These are phyloP conservation scores for Fomitopsis schrenkii DNA, from an alignment of 1,284 basidiomycete species.

Conservation along the genomic window DNA sequence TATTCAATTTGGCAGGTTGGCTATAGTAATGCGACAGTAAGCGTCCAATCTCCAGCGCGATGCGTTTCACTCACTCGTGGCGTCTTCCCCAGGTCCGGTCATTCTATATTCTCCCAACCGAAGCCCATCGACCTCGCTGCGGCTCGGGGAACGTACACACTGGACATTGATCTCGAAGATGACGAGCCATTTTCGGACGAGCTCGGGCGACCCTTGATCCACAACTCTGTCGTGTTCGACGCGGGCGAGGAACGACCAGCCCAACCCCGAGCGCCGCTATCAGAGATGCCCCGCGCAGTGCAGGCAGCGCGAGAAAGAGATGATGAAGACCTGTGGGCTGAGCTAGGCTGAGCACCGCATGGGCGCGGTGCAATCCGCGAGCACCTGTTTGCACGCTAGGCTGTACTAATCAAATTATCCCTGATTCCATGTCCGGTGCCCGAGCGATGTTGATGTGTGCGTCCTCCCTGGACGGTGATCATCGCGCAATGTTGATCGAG, in stretches of 20 bases:
- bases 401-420: background rate
- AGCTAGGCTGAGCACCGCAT: constrained; percentile 42
- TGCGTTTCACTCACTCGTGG: background rate
- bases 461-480: background rate
- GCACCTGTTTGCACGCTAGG: background rate
- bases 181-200: constrained; percentile 52
- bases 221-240: constrained; percentile 49
- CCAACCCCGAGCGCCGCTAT: constrained; percentile 30
- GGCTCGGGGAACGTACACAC: constrained; percentile 62
- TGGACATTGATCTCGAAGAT: constrained; percentile 73
- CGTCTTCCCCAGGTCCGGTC: constrained; percentile 69
- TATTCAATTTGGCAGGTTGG: constrained; percentile 86
- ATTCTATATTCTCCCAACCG: constrained; percentile 89
- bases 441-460: background rate
- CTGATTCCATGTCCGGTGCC: background rate
- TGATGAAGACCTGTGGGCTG: constrained; percentile 69
- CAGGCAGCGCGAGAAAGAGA: constrained; percentile 56
- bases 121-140: constrained; percentile 88
- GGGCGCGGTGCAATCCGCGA: background rate
- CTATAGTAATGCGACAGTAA: constrained; percentile 87
- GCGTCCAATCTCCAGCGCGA: constrained; percentile 24
- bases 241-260: constrained; percentile 36
- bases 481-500: background rate
- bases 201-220: constrained; percentile 50
- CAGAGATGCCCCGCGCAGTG: constrained; percentile 54